Evolutionary conservation across 768 basidiomycete genomes (phyloP).

Genomic region (Leccinum pellstonianum): DNA sequence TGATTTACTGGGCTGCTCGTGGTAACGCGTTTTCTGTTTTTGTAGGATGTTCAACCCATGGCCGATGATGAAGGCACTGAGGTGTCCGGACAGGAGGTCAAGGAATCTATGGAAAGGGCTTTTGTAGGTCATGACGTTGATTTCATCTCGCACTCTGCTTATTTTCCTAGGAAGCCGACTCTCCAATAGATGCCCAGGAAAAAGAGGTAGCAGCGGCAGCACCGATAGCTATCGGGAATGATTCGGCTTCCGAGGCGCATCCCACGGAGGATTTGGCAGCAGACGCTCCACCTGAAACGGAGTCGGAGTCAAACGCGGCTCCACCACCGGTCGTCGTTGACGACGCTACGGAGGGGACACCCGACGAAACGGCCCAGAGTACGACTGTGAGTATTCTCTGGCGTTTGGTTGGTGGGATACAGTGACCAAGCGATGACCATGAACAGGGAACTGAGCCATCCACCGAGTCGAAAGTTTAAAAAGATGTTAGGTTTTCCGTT

Average conservation of each 20-base stretch:
- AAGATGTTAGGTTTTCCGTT: constrained; percentile 1
- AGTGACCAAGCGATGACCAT: constrained; percentile 9
- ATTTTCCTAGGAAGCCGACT: constrained; percentile 29
- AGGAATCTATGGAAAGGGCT: constrained; percentile 30
- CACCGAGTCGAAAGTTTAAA: constrained; percentile 10
- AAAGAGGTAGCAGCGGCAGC: constrained; percentile 16
- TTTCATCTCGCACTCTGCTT: background rate
- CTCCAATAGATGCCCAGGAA: constrained; percentile 34
- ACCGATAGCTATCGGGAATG: constrained; percentile 1
- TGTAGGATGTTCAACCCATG: constrained; percentile 16
- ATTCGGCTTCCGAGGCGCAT: background rate
- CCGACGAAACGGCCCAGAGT: constrained; percentile 5
- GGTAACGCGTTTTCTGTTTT: constrained; percentile 3
- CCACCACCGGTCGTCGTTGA: background rate
- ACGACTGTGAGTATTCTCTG: constrained; percentile 17
- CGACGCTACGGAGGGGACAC: constrained; percentile 4
- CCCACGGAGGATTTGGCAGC: background rate
- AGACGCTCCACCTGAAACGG: background rate
- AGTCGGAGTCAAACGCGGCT: constrained; percentile 4
- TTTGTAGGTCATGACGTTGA: constrained; percentile 20
- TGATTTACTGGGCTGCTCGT: background rate
- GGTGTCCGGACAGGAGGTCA: constrained; percentile 30
- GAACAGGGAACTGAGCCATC: constrained; percentile 1
- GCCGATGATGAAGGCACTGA: constrained; percentile 33
- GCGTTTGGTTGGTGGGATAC: background rate